These are phyloP conservation scores for Ambispora gerdemannii DNA, from an alignment of 192 early-diverging fungal species.

Conservation along the genomic window DNA sequence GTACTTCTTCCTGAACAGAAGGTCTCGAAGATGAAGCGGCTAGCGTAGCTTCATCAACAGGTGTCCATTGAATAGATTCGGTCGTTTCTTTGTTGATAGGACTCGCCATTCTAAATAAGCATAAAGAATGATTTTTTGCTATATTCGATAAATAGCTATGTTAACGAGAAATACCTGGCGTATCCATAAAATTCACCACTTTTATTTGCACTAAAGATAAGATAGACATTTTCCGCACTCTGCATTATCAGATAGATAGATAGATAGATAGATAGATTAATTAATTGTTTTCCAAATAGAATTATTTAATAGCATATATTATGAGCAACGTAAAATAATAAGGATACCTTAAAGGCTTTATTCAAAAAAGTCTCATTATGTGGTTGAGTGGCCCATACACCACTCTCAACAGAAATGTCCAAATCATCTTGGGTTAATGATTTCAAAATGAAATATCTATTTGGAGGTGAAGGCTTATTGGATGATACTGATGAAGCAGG, in stretches of 20 bases:
- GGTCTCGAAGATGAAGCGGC: conserved; percentile 32
- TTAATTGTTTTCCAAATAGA: neutral
- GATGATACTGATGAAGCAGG: conserved; percentile 33
- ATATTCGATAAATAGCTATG: neutral
- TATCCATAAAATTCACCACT: conserved; percentile 55
- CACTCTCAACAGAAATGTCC: conserved; percentile 47
- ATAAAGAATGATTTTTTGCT: neutral
- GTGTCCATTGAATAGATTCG: conserved; percentile 30
- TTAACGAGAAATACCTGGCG: conserved; percentile 33
- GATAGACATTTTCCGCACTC: conserved; percentile 44
- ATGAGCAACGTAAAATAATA: conserved; percentile 8
- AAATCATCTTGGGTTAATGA: conserved; percentile 51
- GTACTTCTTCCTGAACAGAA: conserved; percentile 34
- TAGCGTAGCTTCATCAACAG: conserved; percentile 33
- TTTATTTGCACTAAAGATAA: conserved; percentile 52
- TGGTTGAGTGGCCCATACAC: conserved; percentile 49
- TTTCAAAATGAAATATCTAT: conserved; percentile 49
- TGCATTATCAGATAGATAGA: conserved; percentile 17
- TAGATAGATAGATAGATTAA: neutral
- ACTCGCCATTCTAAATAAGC: conserved; percentile 34
- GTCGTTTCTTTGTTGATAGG: conserved; percentile 36
- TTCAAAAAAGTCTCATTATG: conserved; percentile 49
- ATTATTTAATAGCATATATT: neutral
- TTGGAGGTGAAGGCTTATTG: conserved; percentile 31
- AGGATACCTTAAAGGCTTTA: conserved; percentile 40